These are phyloP conservation scores for Brassica rapa DNA, from an alignment of 345 rosid genomes.

Conservation along the genomic window DNA sequence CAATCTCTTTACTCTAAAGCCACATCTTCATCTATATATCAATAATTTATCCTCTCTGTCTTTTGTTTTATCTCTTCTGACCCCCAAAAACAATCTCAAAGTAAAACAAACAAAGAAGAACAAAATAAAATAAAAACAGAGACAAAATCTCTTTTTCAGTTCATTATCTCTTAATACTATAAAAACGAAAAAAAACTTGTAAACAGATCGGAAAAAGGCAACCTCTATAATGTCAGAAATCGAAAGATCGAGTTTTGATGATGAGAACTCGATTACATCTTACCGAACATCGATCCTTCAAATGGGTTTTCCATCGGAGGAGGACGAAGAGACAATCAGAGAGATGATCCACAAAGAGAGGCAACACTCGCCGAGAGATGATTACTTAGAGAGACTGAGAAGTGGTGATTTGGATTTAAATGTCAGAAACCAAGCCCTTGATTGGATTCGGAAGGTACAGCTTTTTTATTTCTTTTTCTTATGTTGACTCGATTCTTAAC, in stretches of 20 bases:
- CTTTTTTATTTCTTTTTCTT: background rate
- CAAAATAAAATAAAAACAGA: conserved; percentile 5
- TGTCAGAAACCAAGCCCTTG: conserved; percentile 58
- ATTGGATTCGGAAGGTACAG: conserved; percentile 71
- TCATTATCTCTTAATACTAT: conserved; percentile 13
- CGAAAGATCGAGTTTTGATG: conserved; percentile 30
- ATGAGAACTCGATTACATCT: conserved; percentile 24
- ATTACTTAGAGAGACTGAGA: conserved; percentile 58
- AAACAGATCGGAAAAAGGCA: conserved; percentile 23
- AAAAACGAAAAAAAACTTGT: conserved; percentile 11
- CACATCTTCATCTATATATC: background rate
- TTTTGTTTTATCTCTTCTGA: background rate
- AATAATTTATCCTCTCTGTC: background rate
- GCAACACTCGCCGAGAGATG: conserved; percentile 54
- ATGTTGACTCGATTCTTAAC: conserved; percentile 30
- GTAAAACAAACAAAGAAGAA: background rate
- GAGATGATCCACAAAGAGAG: conserved; percentile 60
- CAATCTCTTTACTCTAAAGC: conserved; percentile 17
- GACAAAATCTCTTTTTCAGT: conserved; percentile 26
- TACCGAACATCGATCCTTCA: conserved; percentile 24
- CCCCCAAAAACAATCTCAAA: conserved; percentile 13
- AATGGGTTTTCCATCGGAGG: conserved; percentile 45
- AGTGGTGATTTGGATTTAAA: conserved; percentile 56
- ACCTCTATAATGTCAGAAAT: conserved; percentile 26
- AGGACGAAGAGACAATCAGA: conserved; percentile 47